A percentile compares a stretch with the other conserved stretches of the same genome.
These are phyloP conservation scores for Artemisia tridentata DNA, from an alignment of 129 eudicot genomes.

Conservation along the genomic window DNA sequence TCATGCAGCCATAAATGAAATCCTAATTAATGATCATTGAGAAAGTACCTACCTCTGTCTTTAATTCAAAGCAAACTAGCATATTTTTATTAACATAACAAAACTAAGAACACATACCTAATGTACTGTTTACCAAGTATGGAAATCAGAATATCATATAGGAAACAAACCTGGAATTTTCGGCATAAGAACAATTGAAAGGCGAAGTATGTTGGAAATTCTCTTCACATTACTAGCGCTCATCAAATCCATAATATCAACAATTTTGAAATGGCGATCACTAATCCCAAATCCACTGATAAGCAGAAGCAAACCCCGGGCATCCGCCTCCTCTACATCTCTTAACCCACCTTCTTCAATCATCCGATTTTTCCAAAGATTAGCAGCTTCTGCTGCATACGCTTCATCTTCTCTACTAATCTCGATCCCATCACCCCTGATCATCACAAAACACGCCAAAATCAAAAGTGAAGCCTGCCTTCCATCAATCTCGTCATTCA, in stretches of 20 bases:
- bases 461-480: constrained; percentile 49
- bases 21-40: not conserved
- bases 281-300: constrained; percentile 71
- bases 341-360: constrained; percentile 51
- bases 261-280: constrained; percentile 30
- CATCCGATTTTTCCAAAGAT: constrained; percentile 57
- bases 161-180: constrained; percentile 50
- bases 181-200: constrained; percentile 42
- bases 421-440: constrained; percentile 31
- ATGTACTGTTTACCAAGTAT: not conserved
- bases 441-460: constrained; percentile 63
- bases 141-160: not conserved
- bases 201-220: constrained; percentile 42
- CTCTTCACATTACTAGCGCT: constrained; percentile 33
- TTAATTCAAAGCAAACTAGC: not conserved
- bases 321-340: constrained; percentile 48
- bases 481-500: constrained; percentile 16
- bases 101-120: not conserved
- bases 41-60: not conserved
- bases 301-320: constrained; percentile 64
- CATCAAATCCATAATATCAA: constrained; percentile 56
- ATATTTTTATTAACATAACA: not conserved
- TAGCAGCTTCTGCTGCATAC: constrained; percentile 42
- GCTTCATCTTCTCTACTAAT: constrained; percentile 33
- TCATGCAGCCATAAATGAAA: not conserved